Evolutionary conservation across 352 stramenopile species (phyloP), one percentile per base, ranked within the genome.

Genomic region (Thraustotheca clavata): DNA sequence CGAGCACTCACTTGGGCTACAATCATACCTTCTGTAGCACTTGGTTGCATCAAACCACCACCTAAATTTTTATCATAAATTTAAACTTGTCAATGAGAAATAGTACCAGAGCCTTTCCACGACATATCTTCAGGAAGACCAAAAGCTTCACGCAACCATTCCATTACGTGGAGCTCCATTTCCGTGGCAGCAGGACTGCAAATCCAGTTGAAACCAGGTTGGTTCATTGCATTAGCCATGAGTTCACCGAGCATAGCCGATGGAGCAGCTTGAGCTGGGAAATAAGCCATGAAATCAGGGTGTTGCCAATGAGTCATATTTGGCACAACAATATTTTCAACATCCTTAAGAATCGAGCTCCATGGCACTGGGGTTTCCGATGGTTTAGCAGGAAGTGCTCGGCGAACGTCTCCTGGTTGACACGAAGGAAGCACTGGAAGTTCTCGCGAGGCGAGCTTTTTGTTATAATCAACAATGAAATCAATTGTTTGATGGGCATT

Each of bases 41-140:
- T 84, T 27, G 70, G 69, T 54, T 89, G 78, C 59, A 91, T 88
- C n/a, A 91, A 76, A 9, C 80, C 78, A 26, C 82, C 82, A 7
- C 82, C 78, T 1, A 62, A 33, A n/a, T n/a, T n/a, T n/a, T n/a
- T 20, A 20, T 43, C 38, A 43, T 43, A 20, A 43, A 43, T 43
- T 18, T 43, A 16, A 43, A 18, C 38, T n/a, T n/a, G n/a, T n/a
- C n/a, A n/a, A n/a, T n/a, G 4, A 5, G 27, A 24, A 47, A 4
- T 24, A 4, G 39, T 47, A 52, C 43, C 43, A 24, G 43, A 26
- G 11, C 43, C 43, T 27, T 76, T 79, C 40, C 71, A 81, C 59
- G 84, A 57, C 67, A 87, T 83, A 36, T 70, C 78, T 38, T 76
- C 68, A 8, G 82, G 82, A 32, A 91, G 60, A 0, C 71, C 55